These are phyloP conservation scores for Parastagonospora avenae DNA, from an alignment of 2,329 filamentous ascomycete genomes.

Conservation along the genomic window DNA sequence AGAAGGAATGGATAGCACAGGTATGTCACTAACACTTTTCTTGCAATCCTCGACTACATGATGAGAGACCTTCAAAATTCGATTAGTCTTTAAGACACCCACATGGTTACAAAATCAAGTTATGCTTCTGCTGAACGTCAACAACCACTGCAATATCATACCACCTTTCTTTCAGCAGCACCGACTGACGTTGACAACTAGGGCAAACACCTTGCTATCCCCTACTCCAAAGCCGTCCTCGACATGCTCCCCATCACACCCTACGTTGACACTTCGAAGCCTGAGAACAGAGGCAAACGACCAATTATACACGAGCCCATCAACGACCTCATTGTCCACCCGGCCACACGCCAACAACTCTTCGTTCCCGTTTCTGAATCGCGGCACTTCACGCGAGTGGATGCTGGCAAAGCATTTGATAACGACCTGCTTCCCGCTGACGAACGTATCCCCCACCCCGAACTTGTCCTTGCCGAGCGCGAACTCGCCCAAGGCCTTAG, in stretches of 20 bases:
- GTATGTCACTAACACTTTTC: constrained; percentile 60
- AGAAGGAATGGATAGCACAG: constrained; percentile 76
- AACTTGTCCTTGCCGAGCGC: constrained; percentile 57
- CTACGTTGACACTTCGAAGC: constrained; percentile 41
- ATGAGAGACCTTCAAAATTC: constrained; percentile 76
- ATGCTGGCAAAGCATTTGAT: constrained; percentile 66
- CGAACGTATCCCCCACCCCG: constrained; percentile 67
- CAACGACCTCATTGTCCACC: constrained; percentile 67
- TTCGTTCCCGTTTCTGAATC: constrained; percentile 70
- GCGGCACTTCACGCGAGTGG: constrained; percentile 67
- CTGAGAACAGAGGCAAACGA: constrained; percentile 39
- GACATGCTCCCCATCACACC: constrained; percentile 76
- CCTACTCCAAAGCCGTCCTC: constrained; percentile 77
- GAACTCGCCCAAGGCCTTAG: constrained; percentile 35
- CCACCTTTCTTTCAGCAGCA: constrained; percentile 6
- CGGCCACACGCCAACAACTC: constrained; percentile 59
- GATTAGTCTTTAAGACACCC: constrained; percentile 99
- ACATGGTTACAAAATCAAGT: constrained; percentile 82
- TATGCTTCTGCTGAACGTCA: constrained; percentile 73
- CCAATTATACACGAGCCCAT: constrained; percentile 62
- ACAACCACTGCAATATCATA: not conserved
- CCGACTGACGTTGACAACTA: constrained; percentile 45
- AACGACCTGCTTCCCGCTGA: constrained; percentile 65
- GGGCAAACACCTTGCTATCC: constrained; percentile 76
- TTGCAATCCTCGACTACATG: constrained; percentile 49